Evolutionary conservation across 805 yeast species (phyloP).

Genomic region (Spathaspora gorwiae): DNA sequence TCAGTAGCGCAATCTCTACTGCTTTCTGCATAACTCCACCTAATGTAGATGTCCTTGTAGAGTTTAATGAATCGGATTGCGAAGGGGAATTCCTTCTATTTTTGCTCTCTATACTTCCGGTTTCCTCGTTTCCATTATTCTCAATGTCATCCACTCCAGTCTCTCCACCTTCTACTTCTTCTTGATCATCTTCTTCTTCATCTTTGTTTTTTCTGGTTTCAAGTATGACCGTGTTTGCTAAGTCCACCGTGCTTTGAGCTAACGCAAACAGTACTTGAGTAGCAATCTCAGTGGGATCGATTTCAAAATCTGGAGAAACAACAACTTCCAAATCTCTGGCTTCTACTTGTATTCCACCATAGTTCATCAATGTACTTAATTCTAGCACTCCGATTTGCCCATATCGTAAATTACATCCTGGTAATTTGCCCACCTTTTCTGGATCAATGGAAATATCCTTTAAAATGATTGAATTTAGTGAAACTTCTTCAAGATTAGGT

Average conservation of each 20-base stretch:
- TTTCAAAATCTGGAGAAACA: constrained; percentile 31
- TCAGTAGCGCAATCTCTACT: constrained; percentile 62
- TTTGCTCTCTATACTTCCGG: constrained; percentile 7
- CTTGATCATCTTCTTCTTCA: constrained; percentile 9
- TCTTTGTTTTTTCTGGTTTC: constrained; percentile 17
- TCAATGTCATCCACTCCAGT: constrained; percentile 10
- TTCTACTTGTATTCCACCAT: constrained; percentile 67
- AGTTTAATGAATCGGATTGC: constrained; percentile 6
- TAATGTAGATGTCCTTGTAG: constrained; percentile 34
- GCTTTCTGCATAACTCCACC: constrained; percentile 60
- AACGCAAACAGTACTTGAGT: constrained; percentile 45
- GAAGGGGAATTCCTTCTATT: neutral
- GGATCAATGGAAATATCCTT: constrained; percentile 69
- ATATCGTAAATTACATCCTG: constrained; percentile 57
- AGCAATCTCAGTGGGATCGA: constrained; percentile 21
- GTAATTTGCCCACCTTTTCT: constrained; percentile 58
- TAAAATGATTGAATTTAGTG: constrained; percentile 50
- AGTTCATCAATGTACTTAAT: constrained; percentile 44
- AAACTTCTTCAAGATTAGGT: constrained; percentile 71
- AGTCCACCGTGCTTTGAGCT: constrained; percentile 69
- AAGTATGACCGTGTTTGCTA: constrained; percentile 57
- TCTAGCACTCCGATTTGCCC: constrained; percentile 56
- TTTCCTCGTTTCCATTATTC: constrained; percentile 14
- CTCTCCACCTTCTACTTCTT: constrained; percentile 8
- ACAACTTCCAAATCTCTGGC: constrained; percentile 50